Evolutionary conservation across 805 yeast genomes (phyloP).

Genomic region (Candida andamanensis): DNA sequence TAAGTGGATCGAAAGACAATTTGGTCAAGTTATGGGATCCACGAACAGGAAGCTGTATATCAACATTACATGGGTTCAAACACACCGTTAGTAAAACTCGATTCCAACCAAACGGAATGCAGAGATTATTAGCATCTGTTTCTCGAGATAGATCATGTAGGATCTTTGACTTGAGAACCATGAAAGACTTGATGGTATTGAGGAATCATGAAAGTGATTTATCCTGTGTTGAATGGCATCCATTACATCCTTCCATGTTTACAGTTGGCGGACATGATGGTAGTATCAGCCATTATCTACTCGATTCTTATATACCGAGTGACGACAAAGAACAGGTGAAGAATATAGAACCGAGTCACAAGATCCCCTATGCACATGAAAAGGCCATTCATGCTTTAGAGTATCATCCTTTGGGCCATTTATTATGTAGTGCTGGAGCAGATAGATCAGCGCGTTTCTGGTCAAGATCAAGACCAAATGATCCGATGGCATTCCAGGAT

Average conservation of each 20-base stretch:
- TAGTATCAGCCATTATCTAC: constrained; percentile 66
- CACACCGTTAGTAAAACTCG: constrained; percentile 85
- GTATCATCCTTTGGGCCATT: constrained; percentile 92
- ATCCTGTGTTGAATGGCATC: constrained; percentile 89
- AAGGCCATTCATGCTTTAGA: constrained; percentile 86
- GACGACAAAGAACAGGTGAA: constrained; percentile 17
- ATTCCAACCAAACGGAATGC: constrained; percentile 81
- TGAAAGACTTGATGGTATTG: constrained; percentile 69
- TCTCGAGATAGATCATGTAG: constrained; percentile 86
- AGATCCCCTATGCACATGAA: constrained; percentile 90
- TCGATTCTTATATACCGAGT: constrained; percentile 46
- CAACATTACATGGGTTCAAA: constrained; percentile 86
- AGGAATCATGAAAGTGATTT: constrained; percentile 82
- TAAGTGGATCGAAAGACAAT: constrained; percentile 93
- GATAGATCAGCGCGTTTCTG: constrained; percentile 92
- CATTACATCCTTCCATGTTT: constrained; percentile 71
- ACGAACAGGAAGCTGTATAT: constrained; percentile 62
- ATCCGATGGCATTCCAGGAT: constrained; percentile 75
- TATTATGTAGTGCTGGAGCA: constrained; percentile 86
- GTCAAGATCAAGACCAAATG: constrained; percentile 90
- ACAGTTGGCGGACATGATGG: constrained; percentile 92
- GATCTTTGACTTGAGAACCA: constrained; percentile 80
- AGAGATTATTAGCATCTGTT: constrained; percentile 71
- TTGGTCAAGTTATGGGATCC: constrained; percentile 96
- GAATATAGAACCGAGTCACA: constrained; percentile 42